Base-by-base conservation (phyloP, 352 stramenopile genomes). In the Globisporangium splendens region DNA sequence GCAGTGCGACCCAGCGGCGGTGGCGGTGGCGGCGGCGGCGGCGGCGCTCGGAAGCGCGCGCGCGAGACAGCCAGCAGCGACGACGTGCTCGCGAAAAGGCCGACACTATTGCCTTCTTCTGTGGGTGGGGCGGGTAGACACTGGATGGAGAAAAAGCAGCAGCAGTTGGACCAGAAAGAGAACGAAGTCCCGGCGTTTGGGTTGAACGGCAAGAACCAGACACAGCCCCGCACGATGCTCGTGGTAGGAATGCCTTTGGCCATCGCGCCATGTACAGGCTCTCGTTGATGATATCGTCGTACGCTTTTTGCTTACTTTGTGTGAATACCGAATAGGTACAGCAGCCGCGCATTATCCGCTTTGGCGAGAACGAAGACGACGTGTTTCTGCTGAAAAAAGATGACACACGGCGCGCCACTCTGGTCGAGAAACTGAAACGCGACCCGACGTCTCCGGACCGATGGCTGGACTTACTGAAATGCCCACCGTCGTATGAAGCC, bases 401-500 rank as follows among this genome's bases (percentile, higher is more conserved):
- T 1, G 73, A 86, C 47, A 59, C 69, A 47, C 56, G 56, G 56
- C 78, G 81, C 3, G 41, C 69, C 39, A 42, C 62, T 35, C 68
- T 88, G 11, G 71, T 89, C 18, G 51, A 84, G 11, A 73, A 70
- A 49, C 57, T 89, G 6, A 83, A 84, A 63, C 54, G 63, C 1
- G 69, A 79, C 39, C 77, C 79, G 7, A 68, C 58, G 22, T 82
- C 69, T 0, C 67, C 78, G 0, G 62, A 68, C 1, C 62, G 55
- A 56, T 91, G 81, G 81, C 73, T 91, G 14, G 68, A 70, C 53
- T 65, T 89, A 46, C 62, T 91, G 31, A 66, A 76, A 18, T 70
- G 67, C 62, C 67, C 75, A 21, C 65, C 83, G 52, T 64, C 63
- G 17, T 80, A 69, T 41, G 65, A 78, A 33, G 65, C 67, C 10